A percentile compares a stretch with the other conserved stretches of the same genome.
These are phyloP conservation scores for Candida dendrica DNA, from an alignment of 805 yeast species.

Conservation along the genomic window DNA sequence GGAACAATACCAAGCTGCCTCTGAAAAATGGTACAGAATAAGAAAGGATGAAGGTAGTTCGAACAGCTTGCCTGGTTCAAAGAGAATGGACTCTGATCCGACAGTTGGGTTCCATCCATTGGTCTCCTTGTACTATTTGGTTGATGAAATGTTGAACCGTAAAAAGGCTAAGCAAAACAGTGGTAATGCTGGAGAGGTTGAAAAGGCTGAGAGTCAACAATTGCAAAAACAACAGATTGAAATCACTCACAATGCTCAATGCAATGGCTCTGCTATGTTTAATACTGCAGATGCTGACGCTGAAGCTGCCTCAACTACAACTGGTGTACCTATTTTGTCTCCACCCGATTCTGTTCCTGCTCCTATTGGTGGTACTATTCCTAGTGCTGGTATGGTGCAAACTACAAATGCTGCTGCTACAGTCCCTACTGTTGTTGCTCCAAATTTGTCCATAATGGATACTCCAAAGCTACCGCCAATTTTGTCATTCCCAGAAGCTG, in stretches of 20 bases:
- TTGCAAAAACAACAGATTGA: constrained; percentile 8
- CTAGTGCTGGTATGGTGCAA: too few relatives aligned
- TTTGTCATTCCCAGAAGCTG: constrained; percentile 41
- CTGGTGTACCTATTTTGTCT: too few relatives aligned
- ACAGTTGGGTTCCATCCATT: constrained; percentile 85
- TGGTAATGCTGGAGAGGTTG: not conserved
- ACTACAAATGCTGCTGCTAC: not conserved
- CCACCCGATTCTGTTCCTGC: not conserved
- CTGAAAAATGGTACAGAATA: constrained; percentile 64
- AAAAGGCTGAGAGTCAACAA: constrained; percentile 5
- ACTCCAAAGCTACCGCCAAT: constrained; percentile 34
- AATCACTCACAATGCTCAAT: constrained; percentile 1
- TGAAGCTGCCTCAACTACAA: constrained; percentile 7
- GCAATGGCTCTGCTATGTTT: constrained; percentile 1
- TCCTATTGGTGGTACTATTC: not conserved
- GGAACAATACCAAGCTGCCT: constrained; percentile 56
- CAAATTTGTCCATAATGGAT: not conserved
- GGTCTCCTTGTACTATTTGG: constrained; percentile 78
- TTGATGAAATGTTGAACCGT: constrained; percentile 74
- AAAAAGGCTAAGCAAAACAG: constrained; percentile 46
- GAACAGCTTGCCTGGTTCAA: not conserved
- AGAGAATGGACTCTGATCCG: constrained; percentile 37
- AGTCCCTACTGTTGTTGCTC: not conserved
- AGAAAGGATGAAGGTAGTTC: constrained; percentile 24
- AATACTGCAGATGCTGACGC: not conserved